phyloP scores from a whole-genome alignment of 805 yeast genomes.

The Ogataea neopini region DNA sequence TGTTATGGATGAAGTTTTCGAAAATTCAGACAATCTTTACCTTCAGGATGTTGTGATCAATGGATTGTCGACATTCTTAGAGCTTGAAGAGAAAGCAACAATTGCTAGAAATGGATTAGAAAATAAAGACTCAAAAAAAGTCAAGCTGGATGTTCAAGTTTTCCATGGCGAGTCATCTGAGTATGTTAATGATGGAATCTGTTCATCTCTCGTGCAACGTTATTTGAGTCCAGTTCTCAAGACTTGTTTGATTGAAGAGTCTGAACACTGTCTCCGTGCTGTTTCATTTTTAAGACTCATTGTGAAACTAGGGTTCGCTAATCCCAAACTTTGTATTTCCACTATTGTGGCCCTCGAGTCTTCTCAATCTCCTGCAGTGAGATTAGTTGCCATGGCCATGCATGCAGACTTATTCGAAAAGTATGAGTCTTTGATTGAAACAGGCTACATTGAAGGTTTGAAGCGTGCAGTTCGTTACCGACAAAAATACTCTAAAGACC shows the following conservation, averaged over 20 bases:
- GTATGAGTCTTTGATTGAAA: slow-evolving; percentile 70
- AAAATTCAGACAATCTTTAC: slow-evolving; percentile 34
- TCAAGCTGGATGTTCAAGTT: slow-evolving; percentile 46
- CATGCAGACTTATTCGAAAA: slow-evolving; percentile 60
- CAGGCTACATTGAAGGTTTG: slow-evolving; percentile 64
- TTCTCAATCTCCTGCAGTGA: slow-evolving; percentile 45
- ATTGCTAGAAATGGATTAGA: slow-evolving; percentile 42
- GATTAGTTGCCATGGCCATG: slow-evolving; percentile 49
- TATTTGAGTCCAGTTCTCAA: slow-evolving; percentile 51
- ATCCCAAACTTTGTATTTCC: slow-evolving; percentile 69
- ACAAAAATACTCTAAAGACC: slow-evolving; percentile 25
- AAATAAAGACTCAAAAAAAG: slow-evolving; percentile 36
- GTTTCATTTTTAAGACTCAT: slow-evolving; percentile 56
- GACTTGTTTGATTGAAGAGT: slow-evolving; percentile 48
- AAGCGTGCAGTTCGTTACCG: slow-evolving; percentile 52
- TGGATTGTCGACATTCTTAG: slow-evolving; percentile 58
- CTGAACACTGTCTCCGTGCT: slow-evolving; percentile 48
- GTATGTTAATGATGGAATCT: slow-evolving; percentile 64
- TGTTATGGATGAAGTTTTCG: slow-evolving; percentile 53
- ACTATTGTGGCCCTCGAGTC: slow-evolving; percentile 71
- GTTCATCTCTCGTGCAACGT: slow-evolving; percentile 70
- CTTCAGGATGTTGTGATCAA: slow-evolving; percentile 54
- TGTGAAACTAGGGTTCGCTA: slow-evolving; percentile 66
- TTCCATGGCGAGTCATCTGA: slow-evolving; percentile 56
- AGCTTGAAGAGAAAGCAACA: slow-evolving; percentile 52